Percentiles rank a stretch among this genome's conserved stretches.
phyloP scores from a whole-genome alignment of 2,329 filamentous ascomycete genomes.

The Mollisiaceae sp. region DNA sequence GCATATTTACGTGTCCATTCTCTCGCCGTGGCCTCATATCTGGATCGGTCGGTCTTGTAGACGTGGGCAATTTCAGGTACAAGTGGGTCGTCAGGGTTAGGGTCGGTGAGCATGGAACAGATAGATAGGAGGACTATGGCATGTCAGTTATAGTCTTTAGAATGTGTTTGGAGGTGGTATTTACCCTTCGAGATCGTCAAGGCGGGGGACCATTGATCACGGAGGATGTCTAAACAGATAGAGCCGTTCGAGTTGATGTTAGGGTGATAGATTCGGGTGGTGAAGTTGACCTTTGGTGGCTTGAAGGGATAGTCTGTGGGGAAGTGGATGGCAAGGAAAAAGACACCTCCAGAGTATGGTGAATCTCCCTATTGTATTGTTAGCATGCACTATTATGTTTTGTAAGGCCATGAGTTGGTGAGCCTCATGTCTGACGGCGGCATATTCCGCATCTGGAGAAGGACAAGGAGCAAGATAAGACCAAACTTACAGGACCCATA shows the following conservation, averaged over 20 bases:
- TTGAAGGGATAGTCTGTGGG: slow-evolving; percentile 99
- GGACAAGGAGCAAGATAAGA: slow-evolving; percentile 35
- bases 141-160: slow-evolving; percentile 17
- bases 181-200: slow-evolving; percentile 98
- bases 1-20: slow-evolving; percentile 99
- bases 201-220: slow-evolving; percentile 99
- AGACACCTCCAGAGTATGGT: slow-evolving; percentile 96
- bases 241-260: slow-evolving; percentile 99
- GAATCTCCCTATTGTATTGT: slow-evolving; percentile 74
- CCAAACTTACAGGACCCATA: slow-evolving; percentile 90
- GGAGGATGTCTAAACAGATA: slow-evolving; percentile 97
- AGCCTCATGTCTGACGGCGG: slow-evolving; percentile 27
- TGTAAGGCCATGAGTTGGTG: slow-evolving; percentile 22
- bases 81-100: slow-evolving; percentile 97
- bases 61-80: slow-evolving; percentile 99
- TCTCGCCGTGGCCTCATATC: slow-evolving; percentile 94
- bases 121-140: slow-evolving; percentile 88
- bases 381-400: slow-evolving; percentile 26
- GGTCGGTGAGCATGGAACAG: slow-evolving; percentile 99
- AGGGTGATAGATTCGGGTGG: slow-evolving; percentile 98
- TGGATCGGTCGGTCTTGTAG: slow-evolving; percentile 97
- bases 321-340: slow-evolving; percentile 99
- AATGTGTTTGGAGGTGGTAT: slow-evolving; percentile 29
- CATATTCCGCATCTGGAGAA: slow-evolving; percentile 19
- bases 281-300: slow-evolving; percentile 99